Conservation (phyloP, 139 green algal genomes). For the Chlorella sp. region DNA sequence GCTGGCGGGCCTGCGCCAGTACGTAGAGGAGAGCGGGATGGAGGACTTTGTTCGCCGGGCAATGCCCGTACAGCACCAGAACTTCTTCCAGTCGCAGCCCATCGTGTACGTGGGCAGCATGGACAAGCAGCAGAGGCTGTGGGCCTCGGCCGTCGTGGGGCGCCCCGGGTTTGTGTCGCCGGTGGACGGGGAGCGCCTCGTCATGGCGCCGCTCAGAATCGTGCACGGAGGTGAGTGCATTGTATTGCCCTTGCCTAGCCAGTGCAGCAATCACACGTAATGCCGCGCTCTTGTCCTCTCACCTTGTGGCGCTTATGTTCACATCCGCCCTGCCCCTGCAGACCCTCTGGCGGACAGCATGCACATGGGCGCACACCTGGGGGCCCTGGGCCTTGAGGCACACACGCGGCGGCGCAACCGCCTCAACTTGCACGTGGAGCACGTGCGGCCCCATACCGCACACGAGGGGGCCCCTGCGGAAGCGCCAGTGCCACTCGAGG, state of each 20-base stretch:
- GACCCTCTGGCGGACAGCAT: conserved; percentile 1
- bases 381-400: conserved; percentile 29
- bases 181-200: conserved; percentile 39
- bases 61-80: too few species aligned
- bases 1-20: too few species aligned
- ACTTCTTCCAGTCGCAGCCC: not conserved
- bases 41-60: too few species aligned
- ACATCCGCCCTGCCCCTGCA: not conserved
- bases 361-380: conserved; percentile 6
- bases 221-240: not conserved
- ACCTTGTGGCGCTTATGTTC: not conserved
- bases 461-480: not conserved
- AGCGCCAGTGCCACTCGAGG: too few species aligned
- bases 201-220: not conserved
- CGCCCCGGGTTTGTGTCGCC: conserved; percentile 5
- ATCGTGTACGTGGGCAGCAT: conserved; percentile 8
- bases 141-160: conserved; percentile 11
- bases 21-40: too few species aligned
- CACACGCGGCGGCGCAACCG: conserved; percentile 41
- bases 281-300: not conserved
- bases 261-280: not conserved
- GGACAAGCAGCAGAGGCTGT: not conserved
- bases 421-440: conserved; percentile 15
- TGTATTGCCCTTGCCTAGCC: too few species aligned
- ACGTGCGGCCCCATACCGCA: not conserved